Base-by-base conservation (phyloP, 768 basidiomycete genomes). In the Ephemerocybe angulata region DNA sequence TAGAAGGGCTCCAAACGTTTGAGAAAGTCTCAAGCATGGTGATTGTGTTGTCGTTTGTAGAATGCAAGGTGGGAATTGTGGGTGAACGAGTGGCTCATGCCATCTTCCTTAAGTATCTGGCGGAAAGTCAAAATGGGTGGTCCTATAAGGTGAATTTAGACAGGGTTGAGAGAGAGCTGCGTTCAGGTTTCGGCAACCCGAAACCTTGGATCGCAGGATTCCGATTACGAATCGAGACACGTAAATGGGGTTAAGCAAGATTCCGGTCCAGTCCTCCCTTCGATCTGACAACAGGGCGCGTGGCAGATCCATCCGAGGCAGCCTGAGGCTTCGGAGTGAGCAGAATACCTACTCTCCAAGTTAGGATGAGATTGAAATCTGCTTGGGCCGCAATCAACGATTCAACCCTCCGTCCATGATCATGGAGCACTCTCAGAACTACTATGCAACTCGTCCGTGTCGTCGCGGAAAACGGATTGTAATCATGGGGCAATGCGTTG, bases 11-110 rank as follows among this genome's bases (percentile, higher is more conserved):
- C 40, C 6, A 35, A 37, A 30, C 41, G 24, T 17, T 42, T 30
- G 41, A 59, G 55, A 24, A 40, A 28, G 29, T 22, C 19, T 37
- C 53, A 22, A 35, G 48, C 25, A 40, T 37, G 30, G 12, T 38
- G 8, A 43, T 21, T 19, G 25, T n/a, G 41, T n/a, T 21, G 8
- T 31, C 19, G 12, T 5, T 17, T 21, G 33, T 27, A 31, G 48
- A 17, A 19, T 31, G 44, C 12, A 28, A 25, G 44, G 44, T 12
- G 44, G 22, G 21, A 24, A 2, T 42, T 42, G 41, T 10, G 21
- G 15, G 41, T 15, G 41, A 42, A 10, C 41, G 41, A 22, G 4
- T 3, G n/a, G n/a, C n/a, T n/a, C n/a, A n/a, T n/a, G n/a, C n/a
- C n/a, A n/a, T n/a, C n/a, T n/a, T n/a, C n/a, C n/a, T n/a, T n/a